Evolutionary conservation across 2,329 filamentous ascomycete species (phyloP).

Genomic region (Colletotrichum destructivum): DNA sequence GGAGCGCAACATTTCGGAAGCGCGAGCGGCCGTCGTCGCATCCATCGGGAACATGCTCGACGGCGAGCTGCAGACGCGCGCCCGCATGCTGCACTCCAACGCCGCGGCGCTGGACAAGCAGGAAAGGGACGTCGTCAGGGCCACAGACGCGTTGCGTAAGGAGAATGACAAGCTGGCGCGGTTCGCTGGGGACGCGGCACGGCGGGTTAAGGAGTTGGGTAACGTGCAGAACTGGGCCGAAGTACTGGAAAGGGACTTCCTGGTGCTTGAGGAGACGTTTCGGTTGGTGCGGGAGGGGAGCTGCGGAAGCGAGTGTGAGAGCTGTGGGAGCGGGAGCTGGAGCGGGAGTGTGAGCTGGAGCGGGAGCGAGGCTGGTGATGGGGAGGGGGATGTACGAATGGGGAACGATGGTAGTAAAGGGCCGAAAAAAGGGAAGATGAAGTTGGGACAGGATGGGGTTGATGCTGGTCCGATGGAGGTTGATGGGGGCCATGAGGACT

Average conservation of each 20-base stretch:
- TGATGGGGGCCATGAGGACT: constrained; percentile 45
- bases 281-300: constrained; percentile 63
- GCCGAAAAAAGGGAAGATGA: constrained; percentile 47
- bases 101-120: constrained; percentile 76
- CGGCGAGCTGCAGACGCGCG: constrained; percentile 77
- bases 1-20: constrained; percentile 67
- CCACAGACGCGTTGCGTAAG: constrained; percentile 71
- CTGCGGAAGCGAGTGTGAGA: constrained; percentile 47
- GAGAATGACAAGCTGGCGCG: constrained; percentile 77
- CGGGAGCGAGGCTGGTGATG: constrained; percentile 31
- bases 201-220: constrained; percentile 82
- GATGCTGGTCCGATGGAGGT: constrained; percentile 38
- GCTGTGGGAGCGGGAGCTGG: constrained; percentile 49
- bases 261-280: constrained; percentile 76
- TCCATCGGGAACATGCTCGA: constrained; percentile 80
- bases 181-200: constrained; percentile 74
- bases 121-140: constrained; percentile 74
- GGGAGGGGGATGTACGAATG: constrained; percentile 39
- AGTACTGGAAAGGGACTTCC: constrained; percentile 79
- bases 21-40: constrained; percentile 72
- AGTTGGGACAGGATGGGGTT: constrained; percentile 23
- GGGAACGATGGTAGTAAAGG: constrained; percentile 12
- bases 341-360: constrained; percentile 57
- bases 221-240: constrained; percentile 92
- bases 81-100: constrained; percentile 79